Evolutionary conservation across 176 grass and related monocot species (phyloP).

Genomic region (Zizania latifolia): DNA sequence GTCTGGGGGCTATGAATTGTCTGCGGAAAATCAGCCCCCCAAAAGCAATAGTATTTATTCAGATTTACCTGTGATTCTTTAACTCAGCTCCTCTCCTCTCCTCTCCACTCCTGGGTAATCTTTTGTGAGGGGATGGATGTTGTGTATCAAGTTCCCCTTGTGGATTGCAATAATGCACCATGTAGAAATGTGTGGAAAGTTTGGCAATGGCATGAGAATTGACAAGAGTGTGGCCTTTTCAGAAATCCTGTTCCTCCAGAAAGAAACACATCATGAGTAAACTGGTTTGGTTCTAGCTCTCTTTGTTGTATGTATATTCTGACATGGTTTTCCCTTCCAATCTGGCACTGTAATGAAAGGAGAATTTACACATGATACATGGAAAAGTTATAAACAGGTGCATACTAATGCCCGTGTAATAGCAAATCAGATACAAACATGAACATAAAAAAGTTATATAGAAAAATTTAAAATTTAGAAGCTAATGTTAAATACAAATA

Average conservation of each 20-base stretch:
- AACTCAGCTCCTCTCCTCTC: neutral
- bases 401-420: neutral
- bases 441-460: too few relatives aligned
- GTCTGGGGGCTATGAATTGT: conserved; percentile 32
- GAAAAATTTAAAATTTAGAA: too few relatives aligned
- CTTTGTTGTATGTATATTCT: neutral
- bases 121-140: neutral
- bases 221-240: neutral
- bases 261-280: neutral
- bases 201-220: neutral
- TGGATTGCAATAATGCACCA: conserved; percentile 34
- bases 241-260: neutral
- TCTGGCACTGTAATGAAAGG: neutral
- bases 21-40: conserved; percentile 23
- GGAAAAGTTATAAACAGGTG: neutral
- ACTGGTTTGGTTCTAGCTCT: neutral
- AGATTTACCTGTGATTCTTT: conserved; percentile 54
- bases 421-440: too few relatives aligned
- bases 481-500: too few relatives aligned
- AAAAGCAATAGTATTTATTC: conserved; percentile 53
- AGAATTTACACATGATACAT: neutral
- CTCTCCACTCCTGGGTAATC: neutral
- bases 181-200: neutral
- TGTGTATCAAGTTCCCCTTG: neutral
- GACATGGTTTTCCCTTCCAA: neutral